Base-by-base conservation (phyloP, 2,329 filamentous ascomycete species). In the Trichoderma semiorbis region DNA sequence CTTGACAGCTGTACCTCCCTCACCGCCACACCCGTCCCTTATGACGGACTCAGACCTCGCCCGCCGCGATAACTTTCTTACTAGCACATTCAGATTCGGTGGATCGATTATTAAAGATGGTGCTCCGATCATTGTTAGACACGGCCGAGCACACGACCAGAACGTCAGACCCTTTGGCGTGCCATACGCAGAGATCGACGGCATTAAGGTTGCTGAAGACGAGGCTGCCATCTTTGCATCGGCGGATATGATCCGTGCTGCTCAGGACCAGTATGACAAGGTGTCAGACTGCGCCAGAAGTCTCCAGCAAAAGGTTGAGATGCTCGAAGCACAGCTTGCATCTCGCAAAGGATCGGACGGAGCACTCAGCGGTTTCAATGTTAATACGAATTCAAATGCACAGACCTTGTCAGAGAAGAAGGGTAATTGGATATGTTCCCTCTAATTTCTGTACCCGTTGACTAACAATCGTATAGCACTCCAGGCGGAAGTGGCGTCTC, bases 201-300 rank as follows among this genome's bases (percentile, higher is more conserved):
- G 81, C 8, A 77, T 89, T 24, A 81, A 84, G 62, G 79, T 89
- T 10, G 84, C 86, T 3, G 81, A 85, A 70, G 87, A 88, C 57
- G 87, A 89, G 74, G 84, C 88, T 77, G 84, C 85, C 74, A 88
- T 89, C 34, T 88, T 89, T 73, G 87, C 89, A 53, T 89, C 87
- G 10, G 84, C 89, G 83, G 87, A 89, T 85, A 88, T 88, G 85
- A 87, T 89, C 80, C 85, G 86, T 50, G 84, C 85, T 72, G 81
- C 89, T 50, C 86, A 88, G 72, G 85, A 88, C 53, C 87, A 88
- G 73, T 85, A 89, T 72, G 86, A 87, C 64, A 83, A 86, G 74
- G 83, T 89, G 11, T 85, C 88, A 66, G 84, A 84, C 64, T 87
- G 88, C 76, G 87, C 87, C 11, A 83, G 86, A 74, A 83, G 83